Base-by-base conservation (phyloP, 2,329 filamentous ascomycete genomes). In the Teratosphaeria zuluensis region DNA sequence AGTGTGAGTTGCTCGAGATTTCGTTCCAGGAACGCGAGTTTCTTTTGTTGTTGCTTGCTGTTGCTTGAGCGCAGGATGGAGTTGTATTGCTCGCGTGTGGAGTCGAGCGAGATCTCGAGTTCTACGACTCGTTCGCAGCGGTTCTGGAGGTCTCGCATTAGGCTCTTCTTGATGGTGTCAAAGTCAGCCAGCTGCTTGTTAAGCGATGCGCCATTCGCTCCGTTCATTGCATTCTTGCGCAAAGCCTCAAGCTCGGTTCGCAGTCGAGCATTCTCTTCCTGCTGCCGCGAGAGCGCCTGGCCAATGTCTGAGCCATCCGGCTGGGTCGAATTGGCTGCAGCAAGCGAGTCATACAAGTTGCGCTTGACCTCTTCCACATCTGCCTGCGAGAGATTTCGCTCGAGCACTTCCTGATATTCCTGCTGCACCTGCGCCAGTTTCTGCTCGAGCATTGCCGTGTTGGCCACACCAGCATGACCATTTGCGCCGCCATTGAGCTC, bases 171-270 rank as follows among this genome's bases (percentile, higher is more conserved):
- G 92, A 99, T 99, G 60, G 90, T 89, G 75, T 99, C 94, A 68
- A 99, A 99, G 73, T 99, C 94, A 59, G 92, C 90, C 74, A 99
- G 95, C 77, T 97, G 94, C 77, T 99, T 92, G 73, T 95, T 91
- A 52, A 97, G 84, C 12, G 48, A 32, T 46, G 32, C 54, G 33
- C 54, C 54, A 21, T 55, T 55, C 90, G 56, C 96, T 58, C 84
- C 78, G 71, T 87, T 75, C 30, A 64, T 82, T 81, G 55, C 82
- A 79, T 70, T 67, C 78, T 90, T 90, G 72, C 92, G 88, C 12
- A 94, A 81, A 62, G 91, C 87, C 51, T 95, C 89, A 53, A 96
- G 85, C 35, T 92, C 84, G 35, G 84, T 81, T 75, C 88, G 90
- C 75, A 96, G 84, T 67, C 88, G 88, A 62, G 84, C 80, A 69